Percentiles rank a stretch among this genome's conserved stretches.
Evolutionary conservation across 306 rosid genomes (phyloP).

Genomic region (Luffa acutangula): DNA sequence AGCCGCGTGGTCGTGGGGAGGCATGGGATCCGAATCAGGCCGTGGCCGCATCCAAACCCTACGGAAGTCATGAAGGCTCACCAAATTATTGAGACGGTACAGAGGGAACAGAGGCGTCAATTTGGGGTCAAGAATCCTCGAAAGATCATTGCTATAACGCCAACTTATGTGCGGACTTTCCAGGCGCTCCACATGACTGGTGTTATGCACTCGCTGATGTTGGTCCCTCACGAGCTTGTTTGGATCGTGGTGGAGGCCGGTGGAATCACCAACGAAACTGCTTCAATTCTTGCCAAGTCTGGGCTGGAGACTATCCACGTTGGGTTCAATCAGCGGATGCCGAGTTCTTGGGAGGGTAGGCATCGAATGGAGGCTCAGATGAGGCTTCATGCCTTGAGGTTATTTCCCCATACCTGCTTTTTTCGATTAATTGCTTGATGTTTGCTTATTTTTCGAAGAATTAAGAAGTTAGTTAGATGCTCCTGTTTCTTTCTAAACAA

Average conservation of each 20-base stretch:
- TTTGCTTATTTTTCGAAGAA: background rate
- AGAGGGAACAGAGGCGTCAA: constrained; percentile 76
- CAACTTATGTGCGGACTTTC: constrained; percentile 82
- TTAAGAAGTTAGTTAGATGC: background rate
- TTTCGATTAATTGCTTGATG: background rate
- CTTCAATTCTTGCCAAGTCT: constrained; percentile 57
- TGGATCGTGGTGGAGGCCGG: constrained; percentile 99
- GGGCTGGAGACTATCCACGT: constrained; percentile 63
- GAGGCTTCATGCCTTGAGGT: constrained; percentile 92
- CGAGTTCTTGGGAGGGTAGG: constrained; percentile 75
- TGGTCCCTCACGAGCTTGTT: constrained; percentile 68
- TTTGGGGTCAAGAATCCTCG: constrained; percentile 77
- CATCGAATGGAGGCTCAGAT: constrained; percentile 70
- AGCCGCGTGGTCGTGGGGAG: constrained; percentile 93
- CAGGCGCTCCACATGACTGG: constrained; percentile 90
- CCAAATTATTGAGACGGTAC: constrained; percentile 76
- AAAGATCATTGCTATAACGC: constrained; percentile 64
- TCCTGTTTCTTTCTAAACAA: background rate
- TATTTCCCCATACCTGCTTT: background rate
- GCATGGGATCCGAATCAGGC: constrained; percentile 98
- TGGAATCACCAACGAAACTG: constrained; percentile 75
- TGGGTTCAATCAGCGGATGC: constrained; percentile 53
- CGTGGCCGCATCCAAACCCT: constrained; percentile 99
- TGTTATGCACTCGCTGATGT: constrained; percentile 89
- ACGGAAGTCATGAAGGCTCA: constrained; percentile 94